phyloP scores from a whole-genome alignment of 2,329 filamentous ascomycete species.

The Bimuria novae-zelandiae region DNA sequence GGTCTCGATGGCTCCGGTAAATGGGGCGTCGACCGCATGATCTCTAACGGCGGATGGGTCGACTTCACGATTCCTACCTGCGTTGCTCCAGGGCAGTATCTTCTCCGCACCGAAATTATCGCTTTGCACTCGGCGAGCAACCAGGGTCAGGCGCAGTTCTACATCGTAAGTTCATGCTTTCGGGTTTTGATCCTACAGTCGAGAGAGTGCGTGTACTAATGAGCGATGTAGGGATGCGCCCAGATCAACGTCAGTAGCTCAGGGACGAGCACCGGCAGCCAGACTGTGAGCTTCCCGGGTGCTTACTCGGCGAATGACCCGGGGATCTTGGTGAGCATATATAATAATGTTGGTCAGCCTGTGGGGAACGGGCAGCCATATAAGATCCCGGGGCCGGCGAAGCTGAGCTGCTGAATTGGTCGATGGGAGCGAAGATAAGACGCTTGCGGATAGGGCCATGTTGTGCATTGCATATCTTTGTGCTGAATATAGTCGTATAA shows the following conservation, averaged over 20 bases:
- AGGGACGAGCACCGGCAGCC: slow-evolving; percentile 29
- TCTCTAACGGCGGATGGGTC: slow-evolving; percentile 53
- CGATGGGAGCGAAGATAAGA: too few species aligned
- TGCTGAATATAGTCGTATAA: too few species aligned
- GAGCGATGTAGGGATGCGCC: slow-evolving; percentile 36
- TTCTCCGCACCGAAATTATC: slow-evolving; percentile 49
- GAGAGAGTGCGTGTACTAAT: background rate
- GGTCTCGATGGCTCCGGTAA: slow-evolving; percentile 45
- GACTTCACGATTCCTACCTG: slow-evolving; percentile 38
- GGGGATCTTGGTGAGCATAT: slow-evolving; percentile 25
- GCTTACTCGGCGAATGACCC: slow-evolving; percentile 29
- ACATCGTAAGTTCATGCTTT: slow-evolving; percentile 20
- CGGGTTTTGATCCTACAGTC: too few species aligned
- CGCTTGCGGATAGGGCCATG: too few species aligned
- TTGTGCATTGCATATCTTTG: too few species aligned
- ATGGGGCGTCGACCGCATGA: slow-evolving; percentile 58
- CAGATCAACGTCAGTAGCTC: slow-evolving; percentile 42
- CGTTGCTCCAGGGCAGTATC: slow-evolving; percentile 41
- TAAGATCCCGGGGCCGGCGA: slow-evolving; percentile 52
- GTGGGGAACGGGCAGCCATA: slow-evolving; percentile 40
- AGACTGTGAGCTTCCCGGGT: slow-evolving; percentile 34
- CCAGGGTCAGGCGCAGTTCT: slow-evolving; percentile 45
- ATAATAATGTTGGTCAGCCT: slow-evolving; percentile 18
- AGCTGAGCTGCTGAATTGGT: slow-evolving; percentile 48
- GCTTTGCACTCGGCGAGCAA: slow-evolving; percentile 43